Base-by-base conservation (phyloP, 2,329 filamentous ascomycete species). In the Botrytis galanthina region DNA sequence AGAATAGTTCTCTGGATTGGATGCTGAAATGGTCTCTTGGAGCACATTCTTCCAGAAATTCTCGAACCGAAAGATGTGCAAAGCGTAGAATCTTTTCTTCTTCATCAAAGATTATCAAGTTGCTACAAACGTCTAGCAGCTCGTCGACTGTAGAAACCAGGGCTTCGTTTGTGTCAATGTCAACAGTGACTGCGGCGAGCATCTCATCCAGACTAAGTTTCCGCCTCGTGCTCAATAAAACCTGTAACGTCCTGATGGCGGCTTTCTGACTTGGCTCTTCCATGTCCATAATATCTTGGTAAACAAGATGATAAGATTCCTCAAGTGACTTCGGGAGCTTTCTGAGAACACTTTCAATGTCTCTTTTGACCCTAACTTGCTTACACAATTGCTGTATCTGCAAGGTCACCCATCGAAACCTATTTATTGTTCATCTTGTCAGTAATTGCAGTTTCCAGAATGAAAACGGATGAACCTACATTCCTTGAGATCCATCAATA, bases 401-500 rank as follows among this genome's bases (percentile, higher is more conserved):
- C 12, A 54, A 54, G 5, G 2, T n/a, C 6, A 54, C 48, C 48
- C 48, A 54, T n/a, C 48, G 0, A n/a, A 54, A 54, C 48, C 48
- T 51, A 5, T 51, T 14, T 7, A n/a, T 1, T 10, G 26, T 51
- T n/a, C 5, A 7, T 51, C 4, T 7, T 51, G 1, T 51, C 48
- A 51, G 48, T n/a, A 7, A n/a, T 1, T n/a, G 4, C 0, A 0
- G 4, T 51, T 1, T 14, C 10, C 26, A 14, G 1, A 14, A 51
- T 1, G 3, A 5, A 51, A n/a, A 2, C 26, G 1, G 12, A 51
- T 6, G 26, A n/a, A 16, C 26, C 5, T 54, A 54, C 48, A 54
- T 54, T 54, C 48, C 48, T 0, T 54, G 26, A n/a, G 48, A 54
- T 16, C 26, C 12, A n/a, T 54, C 48, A n/a, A 54, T 54, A 16